Evolutionary conservation across 805 yeast species (phyloP).

Genomic region (Nakazawaea pomicola): DNA sequence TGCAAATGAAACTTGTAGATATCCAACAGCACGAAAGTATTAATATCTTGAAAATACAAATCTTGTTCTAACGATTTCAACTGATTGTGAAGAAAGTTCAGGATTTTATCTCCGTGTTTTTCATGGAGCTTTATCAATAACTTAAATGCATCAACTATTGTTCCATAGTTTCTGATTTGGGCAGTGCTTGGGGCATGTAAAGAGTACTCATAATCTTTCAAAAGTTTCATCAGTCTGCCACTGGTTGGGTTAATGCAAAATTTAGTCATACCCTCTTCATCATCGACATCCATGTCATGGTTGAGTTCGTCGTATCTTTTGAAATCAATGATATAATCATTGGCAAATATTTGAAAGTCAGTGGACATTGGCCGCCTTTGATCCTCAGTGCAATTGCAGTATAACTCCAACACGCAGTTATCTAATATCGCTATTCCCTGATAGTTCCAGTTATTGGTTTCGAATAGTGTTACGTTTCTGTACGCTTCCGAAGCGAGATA

Average conservation of each 20-base stretch:
- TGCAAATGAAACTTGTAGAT: conserved; percentile 1
- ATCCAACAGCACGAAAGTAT: background rate
- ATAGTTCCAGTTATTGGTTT: background rate
- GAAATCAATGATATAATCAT: background rate
- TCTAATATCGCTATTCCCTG: background rate
- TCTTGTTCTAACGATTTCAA: background rate
- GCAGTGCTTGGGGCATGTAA: background rate
- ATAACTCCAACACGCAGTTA: background rate
- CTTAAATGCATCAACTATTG: background rate
- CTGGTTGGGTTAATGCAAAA: background rate
- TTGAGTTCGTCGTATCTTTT: background rate
- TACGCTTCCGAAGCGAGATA: background rate
- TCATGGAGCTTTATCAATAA: background rate
- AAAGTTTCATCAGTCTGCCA: background rate
- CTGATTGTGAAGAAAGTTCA: background rate
- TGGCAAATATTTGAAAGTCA: background rate
- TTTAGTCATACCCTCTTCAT: background rate
- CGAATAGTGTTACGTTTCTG: background rate
- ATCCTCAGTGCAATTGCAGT: background rate
- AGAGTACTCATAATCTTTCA: background rate
- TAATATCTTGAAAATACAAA: background rate
- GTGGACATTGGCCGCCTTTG: background rate
- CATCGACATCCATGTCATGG: background rate
- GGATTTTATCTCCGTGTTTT: background rate
- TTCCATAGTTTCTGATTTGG: background rate